Conservation (phyloP, 805 yeast genomes). For the Jamesozyma rosinii region DNA sequence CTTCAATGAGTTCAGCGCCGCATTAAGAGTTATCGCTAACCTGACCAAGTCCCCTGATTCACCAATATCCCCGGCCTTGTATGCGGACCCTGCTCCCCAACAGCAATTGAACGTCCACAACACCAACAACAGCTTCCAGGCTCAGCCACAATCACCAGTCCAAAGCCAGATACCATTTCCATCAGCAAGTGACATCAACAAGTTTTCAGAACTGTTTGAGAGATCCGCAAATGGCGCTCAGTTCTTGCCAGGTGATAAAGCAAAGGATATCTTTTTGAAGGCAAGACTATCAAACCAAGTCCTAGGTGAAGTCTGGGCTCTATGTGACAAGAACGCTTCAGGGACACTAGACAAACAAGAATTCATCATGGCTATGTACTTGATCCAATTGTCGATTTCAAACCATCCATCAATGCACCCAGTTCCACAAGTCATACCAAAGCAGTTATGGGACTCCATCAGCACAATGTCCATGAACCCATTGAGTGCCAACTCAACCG, state of each 20-base stretch:
- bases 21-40: conserved; percentile 83
- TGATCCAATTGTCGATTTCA: conserved; percentile 61
- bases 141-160: conserved; percentile 27
- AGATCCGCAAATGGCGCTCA: conserved; percentile 45
- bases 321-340: conserved; percentile 66
- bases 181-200: conserved; percentile 47
- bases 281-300: conserved; percentile 73
- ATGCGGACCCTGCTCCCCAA: conserved; percentile 18
- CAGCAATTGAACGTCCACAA: neutral
- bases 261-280: conserved; percentile 78
- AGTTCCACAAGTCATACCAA: conserved; percentile 44
- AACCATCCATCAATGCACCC: conserved; percentile 52
- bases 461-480: conserved; percentile 13
- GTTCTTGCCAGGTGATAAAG: conserved; percentile 64
- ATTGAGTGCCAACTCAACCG: conserved; percentile 23
- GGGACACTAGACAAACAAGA: conserved; percentile 69
- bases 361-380: conserved; percentile 89
- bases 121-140: conserved; percentile 5
- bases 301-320: conserved; percentile 80
- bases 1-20: conserved; percentile 70
- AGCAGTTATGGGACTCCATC: conserved; percentile 33
- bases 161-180: conserved; percentile 41
- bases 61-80: conserved; percentile 39
- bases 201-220: conserved; percentile 63
- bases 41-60: conserved; percentile 55